Base-by-base conservation (phyloP, 495 filamentous ascomycete genomes). In the Penicillium pulvis region DNA sequence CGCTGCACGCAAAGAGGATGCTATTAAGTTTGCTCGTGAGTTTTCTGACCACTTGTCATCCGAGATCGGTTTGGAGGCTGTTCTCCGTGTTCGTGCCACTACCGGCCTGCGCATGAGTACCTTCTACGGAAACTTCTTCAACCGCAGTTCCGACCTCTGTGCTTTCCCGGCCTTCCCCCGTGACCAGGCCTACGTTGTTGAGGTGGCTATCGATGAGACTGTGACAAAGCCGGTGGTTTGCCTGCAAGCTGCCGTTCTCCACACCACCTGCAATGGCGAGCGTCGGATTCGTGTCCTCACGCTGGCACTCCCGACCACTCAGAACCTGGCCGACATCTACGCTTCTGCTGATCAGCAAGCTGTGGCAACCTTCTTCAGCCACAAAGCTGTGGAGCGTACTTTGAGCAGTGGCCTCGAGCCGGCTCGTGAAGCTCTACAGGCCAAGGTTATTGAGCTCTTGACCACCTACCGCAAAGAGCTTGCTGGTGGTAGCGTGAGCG, bases 91-190 rank as follows among this genome's bases (percentile, higher is more conserved):
- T 6, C 85, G 94, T 59, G 93, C 93, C 24, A 97, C 95, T 10
- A 97, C 93, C 11, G 94, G 94, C 47, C 77, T 98, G 49, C 87
- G 94, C 33, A 98, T 98, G 91, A 95, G 83, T 77, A 91, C 93
- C 1, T 98, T 98, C 79, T 98, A 98, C 74, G 94, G 94, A 59
- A 98, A 98, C 75, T 98, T 98, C 76, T 98, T 98, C 83, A 98
- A 98, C 75, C 85, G 94, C 55, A 93, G 89, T 67, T 96, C 92
- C 17, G 95, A 98, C 75, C 87, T 98, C 49, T 97, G 93, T 69
- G 93, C 93, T 23, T 98, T 98, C 82, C 93, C 93, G 2, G 94
- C 95, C 6, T 97, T 98, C 80, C 94, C 94, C 19, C 86, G 94
- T 68, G 94, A 98, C 68, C 94, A 98, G 68, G 90, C 89, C 47